Conservation (phyloP, 129 eudicot species). For the Artemisia argyi region DNA sequence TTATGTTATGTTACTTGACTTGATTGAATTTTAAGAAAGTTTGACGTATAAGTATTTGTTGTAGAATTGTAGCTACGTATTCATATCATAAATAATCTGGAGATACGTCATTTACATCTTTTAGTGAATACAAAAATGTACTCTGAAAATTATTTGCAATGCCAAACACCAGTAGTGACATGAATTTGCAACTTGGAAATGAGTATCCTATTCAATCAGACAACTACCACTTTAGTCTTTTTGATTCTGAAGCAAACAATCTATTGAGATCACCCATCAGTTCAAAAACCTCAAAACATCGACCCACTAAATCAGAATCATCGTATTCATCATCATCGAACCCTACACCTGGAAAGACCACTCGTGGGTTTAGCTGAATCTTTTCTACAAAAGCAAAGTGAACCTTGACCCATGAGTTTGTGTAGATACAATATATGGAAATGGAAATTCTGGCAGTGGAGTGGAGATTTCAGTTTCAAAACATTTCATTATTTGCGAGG, state of each 20-base stretch:
- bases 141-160: no score
- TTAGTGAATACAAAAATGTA: no score
- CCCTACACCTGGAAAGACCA: constrained; percentile 81
- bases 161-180: constrained; percentile 32
- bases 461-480: no score
- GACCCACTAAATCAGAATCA: constrained; percentile 76
- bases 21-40: no score
- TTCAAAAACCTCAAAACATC: constrained; percentile 53
- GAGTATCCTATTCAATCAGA: constrained; percentile 59
- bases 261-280: constrained; percentile 55
- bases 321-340: constrained; percentile 69
- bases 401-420: not conserved
- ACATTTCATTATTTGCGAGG: constrained; percentile 23
- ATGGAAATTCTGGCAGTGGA: constrained; percentile 10
- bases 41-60: no score
- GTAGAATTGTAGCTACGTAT: no score
- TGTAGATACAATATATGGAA: constrained; percentile 22
- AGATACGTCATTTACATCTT: no score
- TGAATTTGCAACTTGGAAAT: constrained; percentile 46
- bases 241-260: constrained; percentile 65
- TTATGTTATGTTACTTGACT: not conserved
- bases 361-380: constrained; percentile 87
- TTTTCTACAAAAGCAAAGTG: constrained; percentile 73
- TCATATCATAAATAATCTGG: no score
- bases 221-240: constrained; percentile 47